Evolutionary conservation across 2,329 filamentous ascomycete genomes (phyloP), one percentile per base, ranked within the genome.

Genomic region (Ilyonectria mors-panacis): DNA sequence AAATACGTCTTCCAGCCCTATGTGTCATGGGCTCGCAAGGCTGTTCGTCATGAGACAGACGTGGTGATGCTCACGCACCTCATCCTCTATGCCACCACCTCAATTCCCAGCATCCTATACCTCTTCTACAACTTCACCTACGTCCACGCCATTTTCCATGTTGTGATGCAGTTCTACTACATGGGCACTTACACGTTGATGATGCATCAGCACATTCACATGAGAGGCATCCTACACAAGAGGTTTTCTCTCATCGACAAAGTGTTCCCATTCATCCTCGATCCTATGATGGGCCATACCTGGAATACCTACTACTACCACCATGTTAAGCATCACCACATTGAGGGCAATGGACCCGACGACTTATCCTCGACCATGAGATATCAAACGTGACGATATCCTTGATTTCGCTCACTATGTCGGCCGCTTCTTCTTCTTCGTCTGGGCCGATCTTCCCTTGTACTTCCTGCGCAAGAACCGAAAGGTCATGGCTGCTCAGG

Each of bases 241-340:
- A 78, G 81, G 8, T 88, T 86, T 60, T 80, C 81, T 37, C 75
- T 86, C 33, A 79, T 95, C 65, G 93, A 95, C 75, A 77, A 80
- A 6, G 59, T 85, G 2, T 95, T 94, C 72, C 93, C 93, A 0
- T 95, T 94, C 76, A 79, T 95, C 45, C 83, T 89, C 12, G 92
- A 94, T 72, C 93, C 93, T 0, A 80, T 95, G 63, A 92, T 94
- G 88, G 93, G 93, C 12, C 93, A 95, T 76, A 94, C 93, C 0
- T 94, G 92, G 92, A 94, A 95, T 81, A 91, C 91, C 2, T 95
- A 95, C 81, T 95, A 88, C 78, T 95, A 94, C 76, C 93, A 95
- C 77, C 93, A 95, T 75, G 92, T 95, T 76, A 95, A 95, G 83
- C 92, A 94, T 76, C 93, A 95, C 76, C 93, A 95, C 71, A 90